Percentiles rank a stretch among this genome's conserved stretches.
Evolutionary conservation across 176 grass and related monocot species (phyloP).

Genomic region (Phoenix roebelenii): DNA sequence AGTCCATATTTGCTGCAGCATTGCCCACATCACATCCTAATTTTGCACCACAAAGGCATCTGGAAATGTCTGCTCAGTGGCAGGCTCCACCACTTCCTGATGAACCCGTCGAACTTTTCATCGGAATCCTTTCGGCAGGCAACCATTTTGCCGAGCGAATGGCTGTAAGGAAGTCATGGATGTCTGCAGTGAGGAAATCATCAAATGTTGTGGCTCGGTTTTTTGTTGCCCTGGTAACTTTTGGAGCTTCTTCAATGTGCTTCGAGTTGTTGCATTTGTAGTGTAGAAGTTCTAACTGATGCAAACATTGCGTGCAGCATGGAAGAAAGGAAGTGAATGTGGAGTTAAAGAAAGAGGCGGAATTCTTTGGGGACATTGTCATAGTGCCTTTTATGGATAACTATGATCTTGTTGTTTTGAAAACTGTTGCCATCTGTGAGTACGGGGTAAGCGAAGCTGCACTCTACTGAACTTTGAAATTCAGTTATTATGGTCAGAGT

Average conservation of each 20-base stretch:
- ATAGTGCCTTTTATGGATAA: slow-evolving; percentile 93
- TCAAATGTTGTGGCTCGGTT: slow-evolving; percentile 62
- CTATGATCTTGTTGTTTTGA: slow-evolving; percentile 94
- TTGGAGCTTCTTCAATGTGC: background rate
- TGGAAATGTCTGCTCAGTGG: slow-evolving; percentile 77
- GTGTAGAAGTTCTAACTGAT: background rate
- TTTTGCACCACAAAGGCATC: slow-evolving; percentile 63
- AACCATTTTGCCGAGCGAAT: slow-evolving; percentile 99
- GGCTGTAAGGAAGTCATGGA: slow-evolving; percentile 94
- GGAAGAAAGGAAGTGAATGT: slow-evolving; percentile 75
- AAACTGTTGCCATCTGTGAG: slow-evolving; percentile 90
- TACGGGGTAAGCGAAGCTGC: slow-evolving; percentile 66
- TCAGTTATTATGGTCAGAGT: background rate
- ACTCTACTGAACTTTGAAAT: background rate
- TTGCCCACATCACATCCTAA: slow-evolving; percentile 75
- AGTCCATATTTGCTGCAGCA: slow-evolving; percentile 78
- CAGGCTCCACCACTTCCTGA: slow-evolving; percentile 58
- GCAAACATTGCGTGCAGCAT: slow-evolving; percentile 35
- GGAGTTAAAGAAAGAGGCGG: slow-evolving; percentile 82
- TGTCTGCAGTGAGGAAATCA: slow-evolving; percentile 53
- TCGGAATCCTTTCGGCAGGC: slow-evolving; percentile 89
- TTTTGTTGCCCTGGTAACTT: slow-evolving; percentile 93
- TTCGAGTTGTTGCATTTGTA: background rate
- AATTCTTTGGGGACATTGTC: slow-evolving; percentile 88
- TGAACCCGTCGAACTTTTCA: slow-evolving; percentile 65